Evolutionary conservation across 2,329 filamentous ascomycete species (phyloP), one percentile per base, ranked within the genome.

Genomic region (Gnomoniopsis sp.): DNA sequence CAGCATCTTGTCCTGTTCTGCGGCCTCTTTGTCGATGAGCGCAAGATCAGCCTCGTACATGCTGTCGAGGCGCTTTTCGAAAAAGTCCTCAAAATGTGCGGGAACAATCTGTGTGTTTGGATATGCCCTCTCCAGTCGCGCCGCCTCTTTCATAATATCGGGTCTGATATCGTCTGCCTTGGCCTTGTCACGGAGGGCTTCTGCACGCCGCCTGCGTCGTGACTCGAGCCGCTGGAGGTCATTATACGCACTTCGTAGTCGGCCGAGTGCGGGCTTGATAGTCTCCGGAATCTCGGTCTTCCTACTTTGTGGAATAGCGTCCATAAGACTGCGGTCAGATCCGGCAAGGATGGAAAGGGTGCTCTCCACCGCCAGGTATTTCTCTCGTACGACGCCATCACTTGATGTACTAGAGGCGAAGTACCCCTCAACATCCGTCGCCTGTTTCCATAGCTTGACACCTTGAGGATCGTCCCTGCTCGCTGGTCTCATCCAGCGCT

Each of bases 11-110:
- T 90, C 85, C 72, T 98, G 95, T 55, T 96, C 91, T 33, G 81
- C 78, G 2, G 80, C 80, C 67, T 97, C 93, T 54, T 88, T 84
- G 2, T 82, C 78, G 0, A 96, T 77, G 60, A 87, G 82, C 26
- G 88, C 85, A 17, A 89, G 76, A 65, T 98, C 93, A 0, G 83
- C 75, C 63, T 96, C 90, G 71, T 98, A 99, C 49, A 88, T 80
- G 49, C 71, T 74, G 55, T 88, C 85, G 2, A 99, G 82, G 1
- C 92, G 86, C 64, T 87, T 82, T 67, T 96, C 91, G 64, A 98
- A 97, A 49, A 98, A 88, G 55, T 87, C 84, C 68, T 99, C 95
- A 68, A 99, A 98, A 67, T 97, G 92, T 2, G 90, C 89, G 0
- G 93, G 88, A 53, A 91, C 89, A 53, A 99, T 88, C 12, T 87